phyloP scores from a whole-genome alignment of 495 filamentous ascomycete species.

The Neurospora discreta region DNA sequence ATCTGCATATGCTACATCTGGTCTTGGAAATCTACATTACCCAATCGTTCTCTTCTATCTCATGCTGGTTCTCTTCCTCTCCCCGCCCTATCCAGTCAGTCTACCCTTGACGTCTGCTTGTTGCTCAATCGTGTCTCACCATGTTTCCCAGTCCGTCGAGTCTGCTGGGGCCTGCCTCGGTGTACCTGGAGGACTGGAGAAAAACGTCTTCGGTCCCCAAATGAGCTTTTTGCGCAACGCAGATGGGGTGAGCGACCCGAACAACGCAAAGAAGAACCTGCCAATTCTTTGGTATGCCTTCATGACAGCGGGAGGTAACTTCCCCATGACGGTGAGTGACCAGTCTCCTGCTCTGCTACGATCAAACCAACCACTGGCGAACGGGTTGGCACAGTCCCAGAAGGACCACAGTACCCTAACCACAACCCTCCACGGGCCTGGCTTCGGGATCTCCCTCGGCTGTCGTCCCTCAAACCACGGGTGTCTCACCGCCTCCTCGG shows the following conservation, averaged over 20 bases:
- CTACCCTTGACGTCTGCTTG: not conserved
- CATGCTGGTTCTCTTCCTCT: not conserved
- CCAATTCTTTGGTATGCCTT: not conserved
- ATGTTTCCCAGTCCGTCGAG: not conserved
- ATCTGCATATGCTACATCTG: not conserved
- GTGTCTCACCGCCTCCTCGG: constrained; percentile 5
- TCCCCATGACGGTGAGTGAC: not conserved
- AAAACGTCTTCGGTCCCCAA: not conserved
- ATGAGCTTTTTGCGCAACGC: not conserved
- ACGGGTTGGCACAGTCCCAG: not conserved
- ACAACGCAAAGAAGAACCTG: not conserved
- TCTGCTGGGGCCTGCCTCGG: not conserved
- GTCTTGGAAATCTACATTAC: not conserved
- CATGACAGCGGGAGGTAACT: not conserved
- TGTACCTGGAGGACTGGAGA: not conserved
- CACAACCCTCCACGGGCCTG: not conserved
- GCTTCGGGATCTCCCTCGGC: not conserved
- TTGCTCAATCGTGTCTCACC: not conserved
- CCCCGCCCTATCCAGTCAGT: not conserved
- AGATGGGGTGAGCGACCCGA: not conserved
- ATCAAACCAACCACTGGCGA: not conserved
- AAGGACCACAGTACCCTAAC: not conserved
- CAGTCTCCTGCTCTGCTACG: not conserved
- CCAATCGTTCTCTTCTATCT: not conserved
- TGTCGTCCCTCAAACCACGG: constrained; percentile 6